phyloP scores from a whole-genome alignment of 2,329 filamentous ascomycete genomes.

The Zopfia rhizophila region DNA sequence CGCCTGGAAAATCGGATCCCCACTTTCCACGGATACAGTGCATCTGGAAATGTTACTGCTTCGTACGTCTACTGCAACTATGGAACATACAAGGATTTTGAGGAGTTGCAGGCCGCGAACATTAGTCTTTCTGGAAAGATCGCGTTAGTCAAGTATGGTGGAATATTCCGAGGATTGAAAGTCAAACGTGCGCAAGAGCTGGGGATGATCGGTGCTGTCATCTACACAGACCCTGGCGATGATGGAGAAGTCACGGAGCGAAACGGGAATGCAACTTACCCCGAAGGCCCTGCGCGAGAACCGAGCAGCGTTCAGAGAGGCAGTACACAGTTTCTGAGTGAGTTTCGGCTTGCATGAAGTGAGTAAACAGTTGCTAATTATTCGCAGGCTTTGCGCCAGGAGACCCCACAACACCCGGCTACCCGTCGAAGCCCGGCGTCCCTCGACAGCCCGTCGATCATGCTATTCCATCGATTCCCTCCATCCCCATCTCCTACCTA shows the following conservation, averaged over 20 bases:
- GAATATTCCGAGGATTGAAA: conserved; percentile 89
- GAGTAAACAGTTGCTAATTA: conserved; percentile 20
- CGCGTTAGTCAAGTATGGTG: conserved; percentile 85
- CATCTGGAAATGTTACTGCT: conserved; percentile 89
- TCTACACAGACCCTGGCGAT: conserved; percentile 90
- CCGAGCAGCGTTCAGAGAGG: conserved; percentile 91
- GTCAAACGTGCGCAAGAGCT: conserved; percentile 91
- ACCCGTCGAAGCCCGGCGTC: conserved; percentile 89
- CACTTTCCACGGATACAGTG: conserved; percentile 95
- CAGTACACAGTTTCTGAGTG: conserved; percentile 73
- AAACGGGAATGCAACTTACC: conserved; percentile 83
- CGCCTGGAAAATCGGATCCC: conserved; percentile 78
- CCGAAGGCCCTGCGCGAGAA: conserved; percentile 85
- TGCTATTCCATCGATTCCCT: conserved; percentile 85
- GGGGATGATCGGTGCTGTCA: conserved; percentile 84
- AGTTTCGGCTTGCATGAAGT: conserved; percentile 16
- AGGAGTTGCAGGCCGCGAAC: conserved; percentile 80
- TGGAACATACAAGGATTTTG: conserved; percentile 85
- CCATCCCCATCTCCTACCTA: conserved; percentile 86
- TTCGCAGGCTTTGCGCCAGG: conserved; percentile 67
- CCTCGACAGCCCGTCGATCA: conserved; percentile 77
- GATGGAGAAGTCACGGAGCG: conserved; percentile 84
- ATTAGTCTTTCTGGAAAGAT: conserved; percentile 85
- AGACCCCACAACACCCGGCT: conserved; percentile 92
- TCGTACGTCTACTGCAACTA: conserved; percentile 92